A percentile compares a stretch with the other conserved stretches of the same genome.
These are phyloP conservation scores for Solanum gracilifrons DNA, from an alignment of 257 asterid genomes.

Conservation along the genomic window DNA sequence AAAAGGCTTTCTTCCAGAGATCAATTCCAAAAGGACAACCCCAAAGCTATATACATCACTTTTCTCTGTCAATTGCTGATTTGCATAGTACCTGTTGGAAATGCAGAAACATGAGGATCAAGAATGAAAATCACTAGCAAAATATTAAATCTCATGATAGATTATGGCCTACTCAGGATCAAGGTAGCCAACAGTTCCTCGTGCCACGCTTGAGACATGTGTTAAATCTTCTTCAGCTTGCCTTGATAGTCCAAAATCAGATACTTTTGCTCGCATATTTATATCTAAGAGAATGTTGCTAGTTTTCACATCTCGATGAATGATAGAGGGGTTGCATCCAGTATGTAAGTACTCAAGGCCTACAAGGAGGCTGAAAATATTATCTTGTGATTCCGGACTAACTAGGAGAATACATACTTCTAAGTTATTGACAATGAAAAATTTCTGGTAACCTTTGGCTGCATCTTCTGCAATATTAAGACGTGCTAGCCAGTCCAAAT, in stretches of 20 bases:
- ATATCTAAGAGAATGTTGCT: slow-evolving; percentile 85
- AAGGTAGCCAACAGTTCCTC: slow-evolving; percentile 95
- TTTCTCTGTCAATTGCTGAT: slow-evolving; percentile 89
- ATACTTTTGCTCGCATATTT: slow-evolving; percentile 93
- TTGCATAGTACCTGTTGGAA: slow-evolving; percentile 73
- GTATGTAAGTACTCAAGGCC: slow-evolving; percentile 97
- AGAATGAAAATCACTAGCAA: not conserved
- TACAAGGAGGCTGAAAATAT: slow-evolving; percentile 4
- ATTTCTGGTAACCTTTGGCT: slow-evolving; percentile 62
- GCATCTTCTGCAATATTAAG: slow-evolving; percentile 90
- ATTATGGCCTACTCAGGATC: slow-evolving; percentile 77
- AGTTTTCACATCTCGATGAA: slow-evolving; percentile 93
- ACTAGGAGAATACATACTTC: not conserved
- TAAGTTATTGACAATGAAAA: not conserved
- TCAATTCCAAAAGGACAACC: slow-evolving; percentile 82
- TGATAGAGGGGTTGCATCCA: slow-evolving; percentile 95
- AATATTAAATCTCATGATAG: not conserved
- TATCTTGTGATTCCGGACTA: not conserved
- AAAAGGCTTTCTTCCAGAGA: slow-evolving; percentile 88
- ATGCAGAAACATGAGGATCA: not conserved
- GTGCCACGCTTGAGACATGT: slow-evolving; percentile 87
- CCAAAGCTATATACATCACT: slow-evolving; percentile 97
- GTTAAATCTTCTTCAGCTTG: slow-evolving; percentile 95
- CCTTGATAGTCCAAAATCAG: slow-evolving; percentile 96
- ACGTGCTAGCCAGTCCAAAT: slow-evolving; percentile 81